Base-by-base conservation (phyloP, 108 stramenopile genomes). In the Pseudonitzschia pungens region DNA sequence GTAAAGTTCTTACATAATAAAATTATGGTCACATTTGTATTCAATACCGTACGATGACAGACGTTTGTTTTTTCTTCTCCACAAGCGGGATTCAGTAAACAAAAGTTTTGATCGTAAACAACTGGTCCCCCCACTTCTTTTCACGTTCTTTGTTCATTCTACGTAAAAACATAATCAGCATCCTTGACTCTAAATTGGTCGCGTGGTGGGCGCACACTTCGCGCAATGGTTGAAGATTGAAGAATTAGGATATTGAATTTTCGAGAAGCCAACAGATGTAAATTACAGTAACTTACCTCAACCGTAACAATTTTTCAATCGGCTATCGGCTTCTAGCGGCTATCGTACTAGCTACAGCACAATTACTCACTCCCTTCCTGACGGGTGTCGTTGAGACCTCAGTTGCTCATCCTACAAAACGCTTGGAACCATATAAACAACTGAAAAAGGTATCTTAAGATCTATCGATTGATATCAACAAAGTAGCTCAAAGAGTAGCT, bases 181-280 rank as follows among this genome's bases (percentile, higher is more conserved):
- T 48, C 45, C 45, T 48, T 48, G 45, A 48, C 45, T 48, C 9
- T 10, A 48, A 18, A 14, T 18, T 48, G 45, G 45, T 48, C 45
- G 45, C 45, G 45, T 48, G 45, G 45, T 48, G 45, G 14, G 14
- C 45, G 45, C 45, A 18, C 45, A 1, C 3, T 48, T 48, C 45
- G 45, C 45, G 45, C 45, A 48, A 48, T 48, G 45, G 45, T 48
- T 48, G 45, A 48, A 48, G 7, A 48, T 48, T 48, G 45, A 48
- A 48, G 45, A 48, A 14, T 18, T 12, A 48, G 45, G 45, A 48
- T 48, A 48, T 18, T 18, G 18, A 48, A 48, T 18, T 48, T 18
- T 48, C 45, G 45, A 48, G 45, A 48, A 48, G 5, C 9, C 45
- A 48, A 48, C 45, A 48, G 45, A 4, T 48, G 45, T 48, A 48